Conservation (phyloP, 495 filamentous ascomycete species). For the Mytilinidion resinicola region DNA sequence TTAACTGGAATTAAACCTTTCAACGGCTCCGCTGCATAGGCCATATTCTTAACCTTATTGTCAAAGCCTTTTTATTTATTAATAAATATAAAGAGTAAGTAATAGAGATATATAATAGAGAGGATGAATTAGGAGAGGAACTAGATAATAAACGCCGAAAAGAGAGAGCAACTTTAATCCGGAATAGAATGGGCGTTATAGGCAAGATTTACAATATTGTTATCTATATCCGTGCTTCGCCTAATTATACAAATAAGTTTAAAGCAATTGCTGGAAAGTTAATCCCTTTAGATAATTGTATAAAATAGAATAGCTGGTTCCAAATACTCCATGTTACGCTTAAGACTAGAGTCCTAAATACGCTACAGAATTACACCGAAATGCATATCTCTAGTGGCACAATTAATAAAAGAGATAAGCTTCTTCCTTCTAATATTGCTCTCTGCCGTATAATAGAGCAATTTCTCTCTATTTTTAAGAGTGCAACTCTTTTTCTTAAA, state of each 20-base stretch:
- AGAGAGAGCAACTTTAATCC: background rate
- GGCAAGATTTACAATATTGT: too few species aligned
- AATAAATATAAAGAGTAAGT: background rate
- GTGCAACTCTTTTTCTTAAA: too few species aligned
- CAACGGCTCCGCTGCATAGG: too few species aligned
- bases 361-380: too few species aligned
- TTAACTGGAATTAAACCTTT: background rate
- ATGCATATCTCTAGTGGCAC: background rate
- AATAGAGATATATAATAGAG: background rate
- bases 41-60: too few species aligned
- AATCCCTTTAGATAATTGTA: background rate
- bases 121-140: too few species aligned
- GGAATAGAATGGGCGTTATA: background rate
- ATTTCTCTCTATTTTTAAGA: background rate
- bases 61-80: background rate
- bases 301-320: background rate
- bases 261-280: background rate
- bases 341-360: too few species aligned
- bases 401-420: background rate
- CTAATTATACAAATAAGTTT: background rate
- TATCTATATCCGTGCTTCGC: background rate
- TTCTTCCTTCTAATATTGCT: background rate
- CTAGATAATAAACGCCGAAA: too few species aligned
- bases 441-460: background rate
- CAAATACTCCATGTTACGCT: too few species aligned